These are phyloP conservation scores for Epithemia pelagica DNA, from an alignment of 108 stramenopile species.

Conservation along the genomic window DNA sequence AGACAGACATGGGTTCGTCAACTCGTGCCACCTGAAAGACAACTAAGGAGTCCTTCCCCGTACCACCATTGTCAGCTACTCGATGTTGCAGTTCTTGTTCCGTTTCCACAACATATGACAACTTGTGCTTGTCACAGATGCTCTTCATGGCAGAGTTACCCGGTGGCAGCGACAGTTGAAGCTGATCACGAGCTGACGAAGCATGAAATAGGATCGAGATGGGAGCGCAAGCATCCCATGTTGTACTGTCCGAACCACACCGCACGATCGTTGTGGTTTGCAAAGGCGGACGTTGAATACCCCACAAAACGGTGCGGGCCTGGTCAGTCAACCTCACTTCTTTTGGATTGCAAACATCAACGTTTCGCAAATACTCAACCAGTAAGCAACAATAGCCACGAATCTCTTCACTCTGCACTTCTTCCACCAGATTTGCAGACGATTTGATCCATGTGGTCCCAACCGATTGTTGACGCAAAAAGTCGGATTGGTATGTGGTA, in stretches of 20 bases:
- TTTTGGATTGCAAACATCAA: slow-evolving; percentile 58
- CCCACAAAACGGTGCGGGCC: slow-evolving; percentile 69
- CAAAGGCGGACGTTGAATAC: slow-evolving; percentile 76
- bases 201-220: slow-evolving; percentile 57
- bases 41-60: neutral
- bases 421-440: slow-evolving; percentile 23
- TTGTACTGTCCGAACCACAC: slow-evolving; percentile 15
- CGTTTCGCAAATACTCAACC: slow-evolving; percentile 53
- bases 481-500: slow-evolving; percentile 40
- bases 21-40: slow-evolving; percentile 38
- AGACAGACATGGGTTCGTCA: slow-evolving; percentile 21
- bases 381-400: slow-evolving; percentile 67
- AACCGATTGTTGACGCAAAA: slow-evolving; percentile 36
- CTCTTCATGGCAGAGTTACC: slow-evolving; percentile 21
- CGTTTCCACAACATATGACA: slow-evolving; percentile 31
- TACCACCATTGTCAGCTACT: slow-evolving; percentile 3
- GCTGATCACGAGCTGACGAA: slow-evolving; percentile 71
- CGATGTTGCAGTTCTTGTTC: slow-evolving; percentile 29
- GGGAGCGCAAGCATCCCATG: slow-evolving; percentile 52
- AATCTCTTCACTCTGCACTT: slow-evolving; percentile 31
- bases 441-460: neutral
- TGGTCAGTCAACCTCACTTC: slow-evolving; percentile 44
- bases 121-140: slow-evolving; percentile 43
- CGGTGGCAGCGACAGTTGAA: slow-evolving; percentile 44
- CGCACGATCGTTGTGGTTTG: slow-evolving; percentile 55